A percentile compares a stretch with the other conserved stretches of the same genome.
These are phyloP conservation scores for Saturnispora besseyi DNA, from an alignment of 805 yeast genomes.

Conservation along the genomic window DNA sequence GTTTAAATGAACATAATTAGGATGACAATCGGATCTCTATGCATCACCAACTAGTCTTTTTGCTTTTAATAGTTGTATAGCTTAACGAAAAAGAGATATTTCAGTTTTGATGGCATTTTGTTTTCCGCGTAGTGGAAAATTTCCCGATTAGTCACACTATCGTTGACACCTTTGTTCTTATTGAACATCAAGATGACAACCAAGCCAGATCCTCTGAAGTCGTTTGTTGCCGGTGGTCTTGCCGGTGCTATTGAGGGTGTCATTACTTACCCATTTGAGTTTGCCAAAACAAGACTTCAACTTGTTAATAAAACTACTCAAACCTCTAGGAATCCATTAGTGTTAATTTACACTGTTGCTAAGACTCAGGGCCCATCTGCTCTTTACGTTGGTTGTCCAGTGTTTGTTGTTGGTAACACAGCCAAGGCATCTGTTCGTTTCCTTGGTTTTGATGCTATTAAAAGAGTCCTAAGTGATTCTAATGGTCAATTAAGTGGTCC, in stretches of 20 bases:
- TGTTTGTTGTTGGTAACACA: constrained; percentile 91
- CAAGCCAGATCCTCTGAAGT: constrained; percentile 57
- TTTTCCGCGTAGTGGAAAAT: neutral
- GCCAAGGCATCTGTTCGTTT: constrained; percentile 94
- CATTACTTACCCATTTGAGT: constrained; percentile 91
- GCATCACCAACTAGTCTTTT: no score
- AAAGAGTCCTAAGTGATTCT: constrained; percentile 65
- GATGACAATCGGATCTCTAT: neutral
- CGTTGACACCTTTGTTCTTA: neutral
- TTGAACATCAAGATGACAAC: neutral
- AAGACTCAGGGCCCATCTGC: constrained; percentile 70
- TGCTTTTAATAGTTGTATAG: no score
- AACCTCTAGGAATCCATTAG: constrained; percentile 71
- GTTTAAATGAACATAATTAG: neutral
- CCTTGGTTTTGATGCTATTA: constrained; percentile 85
- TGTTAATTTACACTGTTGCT: constrained; percentile 65
- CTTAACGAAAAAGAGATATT: neutral
- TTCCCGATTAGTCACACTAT: neutral
- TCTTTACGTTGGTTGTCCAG: constrained; percentile 92
- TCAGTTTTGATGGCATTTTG: neutral
- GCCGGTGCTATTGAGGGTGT: constrained; percentile 96
- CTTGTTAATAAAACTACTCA: constrained; percentile 56
- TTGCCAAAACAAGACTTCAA: constrained; percentile 91
- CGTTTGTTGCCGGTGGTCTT: constrained; percentile 89
- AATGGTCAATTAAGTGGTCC: constrained; percentile 84